Percentiles rank a stretch among this genome's conserved stretches.
phyloP scores from a whole-genome alignment of 352 stramenopile species.

The Blastocystis sp. region DNA sequence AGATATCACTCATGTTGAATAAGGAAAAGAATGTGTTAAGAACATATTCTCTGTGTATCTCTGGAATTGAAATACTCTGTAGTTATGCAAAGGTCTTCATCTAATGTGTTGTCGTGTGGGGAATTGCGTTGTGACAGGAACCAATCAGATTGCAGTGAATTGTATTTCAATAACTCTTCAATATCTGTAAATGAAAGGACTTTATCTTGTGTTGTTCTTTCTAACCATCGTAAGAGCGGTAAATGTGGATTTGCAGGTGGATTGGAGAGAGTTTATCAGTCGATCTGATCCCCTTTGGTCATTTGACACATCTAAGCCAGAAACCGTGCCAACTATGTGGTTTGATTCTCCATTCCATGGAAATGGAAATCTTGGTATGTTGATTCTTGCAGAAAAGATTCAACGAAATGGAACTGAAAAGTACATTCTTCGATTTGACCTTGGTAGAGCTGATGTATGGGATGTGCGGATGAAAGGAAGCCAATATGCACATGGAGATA shows the following conservation, averaged over 20 bases:
- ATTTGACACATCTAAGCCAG: not conserved
- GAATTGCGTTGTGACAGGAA: not conserved
- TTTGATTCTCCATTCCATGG: slow-evolving; percentile 50
- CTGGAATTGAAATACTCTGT: no score
- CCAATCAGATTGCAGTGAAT: not conserved
- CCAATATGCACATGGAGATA: slow-evolving; percentile 21
- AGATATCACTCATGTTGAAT: slow-evolving; percentile 50
- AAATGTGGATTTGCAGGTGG: not conserved
- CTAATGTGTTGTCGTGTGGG: no score
- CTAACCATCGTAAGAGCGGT: not conserved
- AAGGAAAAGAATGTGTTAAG: not conserved
- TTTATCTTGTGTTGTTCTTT: not conserved
- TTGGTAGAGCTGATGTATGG: slow-evolving; percentile 46
- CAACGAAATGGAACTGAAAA: slow-evolving; percentile 5
- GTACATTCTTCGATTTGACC: slow-evolving; percentile 37
- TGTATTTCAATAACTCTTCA: no score
- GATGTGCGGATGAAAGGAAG: slow-evolving; percentile 31
- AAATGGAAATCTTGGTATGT: slow-evolving; percentile 56
- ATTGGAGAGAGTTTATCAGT: slow-evolving; percentile 56
- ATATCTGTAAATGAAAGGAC: no score
- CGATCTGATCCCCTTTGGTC: slow-evolving; percentile 36
- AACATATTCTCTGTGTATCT: not conserved
- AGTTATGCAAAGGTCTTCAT: no score
- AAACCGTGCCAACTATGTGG: slow-evolving; percentile 22
- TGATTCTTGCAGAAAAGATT: not conserved